Base-by-base conservation (phyloP, 225 moss, liverwort and hornwort genomes). In the Pseudoscleropodium purum region DNA sequence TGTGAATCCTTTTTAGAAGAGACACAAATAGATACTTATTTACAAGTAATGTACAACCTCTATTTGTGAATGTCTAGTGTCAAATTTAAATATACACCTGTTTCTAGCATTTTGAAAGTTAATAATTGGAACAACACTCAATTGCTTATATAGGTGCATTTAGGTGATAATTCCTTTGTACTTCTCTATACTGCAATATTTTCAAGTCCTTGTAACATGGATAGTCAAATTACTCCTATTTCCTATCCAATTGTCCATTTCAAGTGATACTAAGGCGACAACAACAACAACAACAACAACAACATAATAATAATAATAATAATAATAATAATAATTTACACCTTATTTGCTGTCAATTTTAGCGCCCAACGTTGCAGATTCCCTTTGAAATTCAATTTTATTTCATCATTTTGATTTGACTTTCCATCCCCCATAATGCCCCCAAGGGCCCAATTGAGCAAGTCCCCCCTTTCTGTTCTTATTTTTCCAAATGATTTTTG, bases 1-100 rank as follows among this genome's bases (percentile, higher is more conserved):
- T 45, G 10, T 74, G 2, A 16, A 2, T 9, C 3, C 3, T 43
- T 45, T 10, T 6, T 43, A 70, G 2, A 39, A 39, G 0, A 5
- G 0, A 25, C 21, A 5, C 25, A 2, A 41, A 41, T 9, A 43
- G 1, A 15, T 41, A 26, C 5, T 27, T 0, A 4, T 9, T 4
- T 16, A 16, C 26, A 43, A 27, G 9, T 47, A 47, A 47, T 43
- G 5, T 15, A 27, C 43, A 43, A 73, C 9, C 1, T 73, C 15
- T 15, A 41, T 41, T 41, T 1, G 41, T 26, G 5, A 41, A 5
- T 14, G 5, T 12, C 0, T 41, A 41, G 9, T 26, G 41, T 69
- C 4, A 24, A 7, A 24, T n/a, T 69, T n/a, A 24, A 39, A 25
- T 39, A 39, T 39, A 39, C 2, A 25, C 4, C 14, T 72, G 15